Conservation (phyloP, 768 basidiomycete genomes). For the Gymnopilus dilepis region DNA sequence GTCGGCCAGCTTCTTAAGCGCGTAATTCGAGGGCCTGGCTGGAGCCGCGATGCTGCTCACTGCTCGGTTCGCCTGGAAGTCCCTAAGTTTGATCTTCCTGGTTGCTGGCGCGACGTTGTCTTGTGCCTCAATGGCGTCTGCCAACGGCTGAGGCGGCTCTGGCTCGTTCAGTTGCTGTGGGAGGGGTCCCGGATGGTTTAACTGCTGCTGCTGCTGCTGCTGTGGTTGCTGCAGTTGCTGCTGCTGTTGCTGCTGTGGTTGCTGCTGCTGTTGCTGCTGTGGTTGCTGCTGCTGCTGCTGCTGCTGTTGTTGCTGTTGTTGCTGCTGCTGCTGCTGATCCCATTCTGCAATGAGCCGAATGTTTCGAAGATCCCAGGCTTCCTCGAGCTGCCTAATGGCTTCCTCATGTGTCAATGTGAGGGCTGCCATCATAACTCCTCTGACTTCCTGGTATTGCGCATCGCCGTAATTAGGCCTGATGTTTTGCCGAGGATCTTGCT, state of each 20-base stretch:
- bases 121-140: too few relatives aligned
- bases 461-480: not conserved
- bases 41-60: not conserved
- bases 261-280: not conserved
- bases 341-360: not conserved
- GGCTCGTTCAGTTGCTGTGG: not conserved
- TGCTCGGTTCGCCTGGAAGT: not conserved
- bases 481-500: not conserved
- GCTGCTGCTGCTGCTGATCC: not conserved
- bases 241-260: not conserved
- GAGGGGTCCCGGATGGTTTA: not conserved
- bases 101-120: not conserved
- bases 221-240: not conserved
- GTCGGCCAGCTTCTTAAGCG: constrained; percentile 1
- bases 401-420: not conserved
- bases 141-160: too few relatives aligned
- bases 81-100: not conserved
- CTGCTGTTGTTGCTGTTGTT: not conserved
- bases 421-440: not conserved
- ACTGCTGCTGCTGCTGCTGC: not conserved
- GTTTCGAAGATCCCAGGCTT: not conserved
- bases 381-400: not conserved
- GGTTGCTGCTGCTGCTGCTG: not conserved
- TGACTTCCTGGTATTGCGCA: not conserved
- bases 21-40: constrained; percentile 2